phyloP scores from a whole-genome alignment of 2,329 filamentous ascomycete species.

The Cryphonectria parasitica region DNA sequence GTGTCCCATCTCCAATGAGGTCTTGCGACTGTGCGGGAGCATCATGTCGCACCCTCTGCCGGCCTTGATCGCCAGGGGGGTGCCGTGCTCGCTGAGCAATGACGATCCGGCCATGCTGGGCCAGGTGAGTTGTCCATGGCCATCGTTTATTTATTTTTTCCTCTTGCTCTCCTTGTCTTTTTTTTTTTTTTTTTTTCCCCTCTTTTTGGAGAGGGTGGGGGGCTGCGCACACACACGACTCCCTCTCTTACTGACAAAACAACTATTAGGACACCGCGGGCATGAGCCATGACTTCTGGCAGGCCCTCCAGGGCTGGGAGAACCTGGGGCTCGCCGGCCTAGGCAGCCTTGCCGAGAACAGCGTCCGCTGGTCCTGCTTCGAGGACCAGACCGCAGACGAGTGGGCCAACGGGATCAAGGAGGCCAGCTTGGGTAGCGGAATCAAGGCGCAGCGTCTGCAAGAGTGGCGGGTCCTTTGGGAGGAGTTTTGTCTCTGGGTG shows the following conservation, averaged over 20 bases:
- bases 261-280: conserved; percentile 64
- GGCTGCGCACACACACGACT: no score
- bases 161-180: no score
- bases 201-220: no score
- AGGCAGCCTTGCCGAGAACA: conserved; percentile 88
- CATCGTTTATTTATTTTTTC: background rate
- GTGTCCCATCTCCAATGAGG: conserved; percentile 90
- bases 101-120: conserved; percentile 90
- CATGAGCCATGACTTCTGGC: conserved; percentile 93
- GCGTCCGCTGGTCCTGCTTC: conserved; percentile 85
- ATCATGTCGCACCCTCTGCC: conserved; percentile 81
- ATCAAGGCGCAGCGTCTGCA: conserved; percentile 73
- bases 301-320: conserved; percentile 87
- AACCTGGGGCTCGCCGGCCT: conserved; percentile 87
- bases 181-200: background rate
- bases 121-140: conserved; percentile 47
- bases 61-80: conserved; percentile 80
- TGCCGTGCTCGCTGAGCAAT: conserved; percentile 83
- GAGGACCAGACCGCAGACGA: conserved; percentile 74
- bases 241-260: no score
- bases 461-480: conserved; percentile 82
- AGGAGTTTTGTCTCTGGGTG: conserved; percentile 89
- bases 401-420: conserved; percentile 74
- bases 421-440: conserved; percentile 72
- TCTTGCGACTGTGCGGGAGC: conserved; percentile 76